Percentiles rank a stretch among this genome's conserved stretches.
Conservation (phyloP, 306 rosid species). For the Crotalaria pallida region DNA sequence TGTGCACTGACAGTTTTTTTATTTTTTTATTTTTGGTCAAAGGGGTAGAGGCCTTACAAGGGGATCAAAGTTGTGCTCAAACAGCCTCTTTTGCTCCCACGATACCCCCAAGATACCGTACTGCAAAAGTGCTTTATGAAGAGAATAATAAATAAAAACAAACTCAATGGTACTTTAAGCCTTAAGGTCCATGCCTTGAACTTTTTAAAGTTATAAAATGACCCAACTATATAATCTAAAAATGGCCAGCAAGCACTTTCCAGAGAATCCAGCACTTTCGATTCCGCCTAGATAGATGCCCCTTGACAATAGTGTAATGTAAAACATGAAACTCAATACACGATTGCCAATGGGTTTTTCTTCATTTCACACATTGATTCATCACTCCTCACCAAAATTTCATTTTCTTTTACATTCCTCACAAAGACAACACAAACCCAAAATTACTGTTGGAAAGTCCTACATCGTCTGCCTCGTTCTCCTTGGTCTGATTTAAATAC, state of each 20-base stretch:
- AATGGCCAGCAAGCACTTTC: background rate
- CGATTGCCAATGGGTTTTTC: background rate
- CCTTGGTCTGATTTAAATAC: too few species aligned
- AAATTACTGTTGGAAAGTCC: too few species aligned
- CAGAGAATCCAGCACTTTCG: constrained; percentile 10
- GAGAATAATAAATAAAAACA: background rate
- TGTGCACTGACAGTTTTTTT: too few species aligned
- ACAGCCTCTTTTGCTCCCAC: background rate
- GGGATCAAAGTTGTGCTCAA: too few species aligned
- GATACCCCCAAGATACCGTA: background rate
- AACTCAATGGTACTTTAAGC: background rate
- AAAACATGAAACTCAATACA: background rate
- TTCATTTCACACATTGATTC: constrained; percentile 1
- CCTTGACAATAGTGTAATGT: constrained; percentile 13
- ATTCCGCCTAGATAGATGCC: constrained; percentile 7
- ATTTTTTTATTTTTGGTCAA: too few species aligned
- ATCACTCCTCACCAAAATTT: background rate
- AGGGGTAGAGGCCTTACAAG: too few species aligned
- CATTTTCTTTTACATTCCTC: background rate
- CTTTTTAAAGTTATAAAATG: constrained; percentile 3
- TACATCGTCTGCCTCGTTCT: too few species aligned
- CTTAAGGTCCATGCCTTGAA: background rate
- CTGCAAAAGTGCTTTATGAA: background rate
- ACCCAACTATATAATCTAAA: background rate
- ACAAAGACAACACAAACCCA: background rate